Conservation (phyloP, 306 rosid species). For the Acacia acuminata region DNA sequence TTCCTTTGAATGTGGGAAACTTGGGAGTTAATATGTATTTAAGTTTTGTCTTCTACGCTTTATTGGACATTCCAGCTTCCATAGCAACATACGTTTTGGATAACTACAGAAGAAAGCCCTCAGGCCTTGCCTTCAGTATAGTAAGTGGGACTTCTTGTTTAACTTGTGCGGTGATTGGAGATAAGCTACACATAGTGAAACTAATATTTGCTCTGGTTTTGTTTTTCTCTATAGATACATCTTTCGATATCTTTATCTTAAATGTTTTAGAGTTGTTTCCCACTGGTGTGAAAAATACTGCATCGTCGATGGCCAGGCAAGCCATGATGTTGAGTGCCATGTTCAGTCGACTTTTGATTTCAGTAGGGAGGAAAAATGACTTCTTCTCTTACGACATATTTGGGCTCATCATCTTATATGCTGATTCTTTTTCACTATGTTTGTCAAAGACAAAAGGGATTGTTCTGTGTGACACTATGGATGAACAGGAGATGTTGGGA, state of each 20-base stretch:
- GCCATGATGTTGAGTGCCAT: conserved; percentile 31
- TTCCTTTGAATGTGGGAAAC: conserved; percentile 31
- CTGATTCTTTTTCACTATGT: background rate
- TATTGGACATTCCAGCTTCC: conserved; percentile 20
- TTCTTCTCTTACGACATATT: conserved; percentile 28
- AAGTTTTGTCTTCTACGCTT: conserved; percentile 6
- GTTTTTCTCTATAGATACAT: conserved; percentile 8
- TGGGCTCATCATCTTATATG: conserved; percentile 17
- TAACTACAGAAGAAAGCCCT: background rate
- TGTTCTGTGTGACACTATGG: conserved; percentile 26
- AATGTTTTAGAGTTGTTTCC: conserved; percentile 48
- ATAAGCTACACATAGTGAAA: background rate
- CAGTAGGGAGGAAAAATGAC: conserved; percentile 36
- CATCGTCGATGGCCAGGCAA: conserved; percentile 36
- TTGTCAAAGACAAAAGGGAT: conserved; percentile 37
- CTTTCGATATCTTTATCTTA: conserved; percentile 33
- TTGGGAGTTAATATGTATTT: conserved; percentile 33
- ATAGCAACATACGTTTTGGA: background rate
- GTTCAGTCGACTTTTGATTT: conserved; percentile 25
- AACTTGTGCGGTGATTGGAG: background rate
- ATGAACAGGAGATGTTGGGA: conserved; percentile 33
- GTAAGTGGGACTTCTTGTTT: conserved; percentile 21
- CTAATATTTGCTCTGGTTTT: conserved; percentile 30
- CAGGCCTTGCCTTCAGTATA: background rate
- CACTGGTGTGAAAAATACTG: conserved; percentile 19